phyloP scores from a whole-genome alignment of 2,329 filamentous ascomycete genomes.

The Rhynchosporium secalis region DNA sequence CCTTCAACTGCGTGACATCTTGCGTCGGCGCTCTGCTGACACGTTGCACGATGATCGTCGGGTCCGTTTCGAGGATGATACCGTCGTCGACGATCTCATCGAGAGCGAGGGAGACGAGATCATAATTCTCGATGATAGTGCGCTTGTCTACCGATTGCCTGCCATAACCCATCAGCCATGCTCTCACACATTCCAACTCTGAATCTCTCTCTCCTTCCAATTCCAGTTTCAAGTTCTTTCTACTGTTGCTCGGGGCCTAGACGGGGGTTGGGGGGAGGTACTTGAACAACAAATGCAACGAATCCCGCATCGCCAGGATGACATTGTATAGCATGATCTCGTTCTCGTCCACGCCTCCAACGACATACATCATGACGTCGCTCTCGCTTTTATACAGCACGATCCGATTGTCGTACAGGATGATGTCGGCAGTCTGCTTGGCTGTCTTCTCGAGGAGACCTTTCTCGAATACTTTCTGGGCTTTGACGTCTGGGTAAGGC shows the following conservation, averaged over 20 bases:
- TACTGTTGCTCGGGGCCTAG: too few relatives aligned
- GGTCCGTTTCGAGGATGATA: constrained; percentile 96
- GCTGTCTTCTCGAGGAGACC: constrained; percentile 92
- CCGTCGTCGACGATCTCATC: constrained; percentile 96
- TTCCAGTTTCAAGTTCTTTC: too few relatives aligned
- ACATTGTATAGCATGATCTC: constrained; percentile 96
- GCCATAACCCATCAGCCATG: background rate
- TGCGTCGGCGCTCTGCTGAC: constrained; percentile 90
- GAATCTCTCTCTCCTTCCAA: background rate
- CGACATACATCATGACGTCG: constrained; percentile 94
- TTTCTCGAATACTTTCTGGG: constrained; percentile 96
- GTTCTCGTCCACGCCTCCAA: constrained; percentile 90
- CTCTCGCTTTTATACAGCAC: constrained; percentile 98
- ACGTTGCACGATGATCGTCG: constrained; percentile 86
- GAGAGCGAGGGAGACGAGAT: constrained; percentile 87
- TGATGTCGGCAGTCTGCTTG: constrained; percentile 94
- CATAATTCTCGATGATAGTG: constrained; percentile 98
- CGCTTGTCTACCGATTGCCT: constrained; percentile 97
- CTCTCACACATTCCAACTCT: background rate
- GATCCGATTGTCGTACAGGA: constrained; percentile 94
- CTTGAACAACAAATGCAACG: constrained; percentile 90
- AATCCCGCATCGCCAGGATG: constrained; percentile 85
- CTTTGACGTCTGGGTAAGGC: constrained; percentile 85
- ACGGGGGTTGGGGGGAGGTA: constrained; percentile 45
- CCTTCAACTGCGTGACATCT: constrained; percentile 84